Evolutionary conservation across 208 protist species (phyloP).

Genomic region (Trypanosomatidae sp.): DNA sequence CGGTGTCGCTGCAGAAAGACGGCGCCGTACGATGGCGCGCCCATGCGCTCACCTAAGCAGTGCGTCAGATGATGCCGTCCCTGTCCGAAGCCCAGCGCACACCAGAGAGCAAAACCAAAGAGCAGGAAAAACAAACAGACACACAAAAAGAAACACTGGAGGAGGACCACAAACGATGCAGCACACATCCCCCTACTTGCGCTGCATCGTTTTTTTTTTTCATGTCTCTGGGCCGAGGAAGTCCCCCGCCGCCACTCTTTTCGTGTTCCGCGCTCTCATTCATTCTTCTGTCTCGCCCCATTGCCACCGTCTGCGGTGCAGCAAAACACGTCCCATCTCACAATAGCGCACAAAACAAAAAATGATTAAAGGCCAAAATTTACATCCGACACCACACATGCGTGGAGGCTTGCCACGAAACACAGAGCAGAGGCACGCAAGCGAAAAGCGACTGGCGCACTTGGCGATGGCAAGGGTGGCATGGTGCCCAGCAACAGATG

Average conservation of each 20-base stretch:
- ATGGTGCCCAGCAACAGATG: not conserved
- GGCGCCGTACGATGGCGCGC: not conserved
- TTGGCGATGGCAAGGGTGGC: not conserved
- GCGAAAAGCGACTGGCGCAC: not conserved
- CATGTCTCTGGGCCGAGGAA: not conserved
- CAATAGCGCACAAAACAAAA: not conserved
- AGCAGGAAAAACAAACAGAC: too few relatives aligned
- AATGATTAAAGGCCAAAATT: not conserved
- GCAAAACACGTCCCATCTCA: not conserved
- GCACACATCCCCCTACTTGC: not conserved
- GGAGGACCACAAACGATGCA: not conserved
- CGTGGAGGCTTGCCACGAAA: not conserved
- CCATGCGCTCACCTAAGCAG: not conserved
- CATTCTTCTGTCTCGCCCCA: not conserved
- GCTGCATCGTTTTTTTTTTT: not conserved
- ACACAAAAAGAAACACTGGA: not conserved
- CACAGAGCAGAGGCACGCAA: not conserved
- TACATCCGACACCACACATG: not conserved
- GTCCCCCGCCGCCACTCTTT: not conserved
- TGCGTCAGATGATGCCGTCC: not conserved
- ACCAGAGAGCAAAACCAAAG: not conserved
- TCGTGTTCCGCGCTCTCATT: not conserved
- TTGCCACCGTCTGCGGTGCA: not conserved
- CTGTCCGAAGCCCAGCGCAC: not conserved
- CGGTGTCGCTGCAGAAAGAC: not conserved